These are phyloP conservation scores for Rhynchospora pubera DNA, from an alignment of 176 grass and related monocot genomes.

Conservation along the genomic window DNA sequence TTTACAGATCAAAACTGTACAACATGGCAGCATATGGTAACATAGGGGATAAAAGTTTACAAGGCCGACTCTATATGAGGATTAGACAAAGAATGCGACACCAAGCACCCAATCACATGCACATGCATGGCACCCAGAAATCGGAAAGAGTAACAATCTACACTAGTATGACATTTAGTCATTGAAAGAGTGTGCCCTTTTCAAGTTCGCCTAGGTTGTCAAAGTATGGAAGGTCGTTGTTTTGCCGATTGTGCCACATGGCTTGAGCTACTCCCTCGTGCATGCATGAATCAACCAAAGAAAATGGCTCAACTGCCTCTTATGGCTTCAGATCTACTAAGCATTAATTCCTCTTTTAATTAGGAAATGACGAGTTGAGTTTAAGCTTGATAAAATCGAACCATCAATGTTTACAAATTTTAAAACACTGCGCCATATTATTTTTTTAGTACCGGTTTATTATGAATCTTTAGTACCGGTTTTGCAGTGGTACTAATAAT, in stretches of 20 bases:
- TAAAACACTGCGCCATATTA: no score
- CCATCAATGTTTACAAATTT: no score
- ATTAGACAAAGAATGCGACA: slow-evolving; percentile 13
- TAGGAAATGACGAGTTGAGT: no score
- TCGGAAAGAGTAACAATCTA: slow-evolving; percentile 10
- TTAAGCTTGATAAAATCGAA: no score
- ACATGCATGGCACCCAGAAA: slow-evolving; percentile 7
- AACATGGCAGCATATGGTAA: not conserved
- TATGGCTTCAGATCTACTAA: no score
- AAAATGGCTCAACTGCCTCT: not conserved
- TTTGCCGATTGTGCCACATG: not conserved
- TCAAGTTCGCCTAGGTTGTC: not conserved
- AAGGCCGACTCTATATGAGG: not conserved
- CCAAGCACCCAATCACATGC: not conserved
- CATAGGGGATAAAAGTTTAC: not conserved
- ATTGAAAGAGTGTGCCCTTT: not conserved
- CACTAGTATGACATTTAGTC: not conserved
- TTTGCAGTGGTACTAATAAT: no score
- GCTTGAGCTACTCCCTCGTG: not conserved
- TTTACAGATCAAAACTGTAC: not conserved
- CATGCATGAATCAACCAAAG: not conserved
- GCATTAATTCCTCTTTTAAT: no score
- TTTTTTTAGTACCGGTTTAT: no score
- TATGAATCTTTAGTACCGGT: no score
- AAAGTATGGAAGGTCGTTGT: not conserved